Evolutionary conservation across 176 grass and related monocot genomes (phyloP), one percentile per base, ranked within the genome.

Genomic region (Hordeum marinum): DNA sequence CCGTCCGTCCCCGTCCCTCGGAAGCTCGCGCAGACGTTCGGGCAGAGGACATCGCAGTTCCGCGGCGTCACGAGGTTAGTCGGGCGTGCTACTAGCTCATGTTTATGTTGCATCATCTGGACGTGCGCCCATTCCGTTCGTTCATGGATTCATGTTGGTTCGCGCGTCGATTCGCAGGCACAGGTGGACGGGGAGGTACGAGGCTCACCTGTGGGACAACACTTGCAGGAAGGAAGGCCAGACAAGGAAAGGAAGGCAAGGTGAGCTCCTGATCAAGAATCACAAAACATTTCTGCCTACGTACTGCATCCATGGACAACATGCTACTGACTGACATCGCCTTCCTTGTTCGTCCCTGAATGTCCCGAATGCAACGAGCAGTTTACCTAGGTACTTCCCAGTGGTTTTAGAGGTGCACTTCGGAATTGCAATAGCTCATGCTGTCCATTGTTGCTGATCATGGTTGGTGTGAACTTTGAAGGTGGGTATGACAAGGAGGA

Each of bases 181-280:
- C 73, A 84, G 95, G 37, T 97, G 95, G 95, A 97, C 95, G 1
- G 95, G 95, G 72, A 91, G 95, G 82, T 97, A 93, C 34, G 95
- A 97, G 88, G 95, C 95, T 13, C 95, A 97, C 83, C 48, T 97
- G 50, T 97, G 95, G 95, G 95, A 97, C 70, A 97, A 97, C 85
- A 97, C 86, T 43, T 92, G 95, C 77, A 91, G 90, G 85, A 97
- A 91, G 79, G 95, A 97, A 88, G 95, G 95, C 10, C 95, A 97
- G 55, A 97, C 92, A 32, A 97, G 95, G 84, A 97, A 97, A 86
- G 95, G 95, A 27, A 89, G 92, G 70, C 95, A 97, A 97, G 95
- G 95, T 97, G 67, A 86, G 82, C 39, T 62, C 79, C 3, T 41
- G 8, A 54, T 39, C 24, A 31, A 8, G n/a, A 20, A 50, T 9